phyloP scores from a whole-genome alignment of 805 yeast genomes.

The Jamesozyma hellenica region DNA sequence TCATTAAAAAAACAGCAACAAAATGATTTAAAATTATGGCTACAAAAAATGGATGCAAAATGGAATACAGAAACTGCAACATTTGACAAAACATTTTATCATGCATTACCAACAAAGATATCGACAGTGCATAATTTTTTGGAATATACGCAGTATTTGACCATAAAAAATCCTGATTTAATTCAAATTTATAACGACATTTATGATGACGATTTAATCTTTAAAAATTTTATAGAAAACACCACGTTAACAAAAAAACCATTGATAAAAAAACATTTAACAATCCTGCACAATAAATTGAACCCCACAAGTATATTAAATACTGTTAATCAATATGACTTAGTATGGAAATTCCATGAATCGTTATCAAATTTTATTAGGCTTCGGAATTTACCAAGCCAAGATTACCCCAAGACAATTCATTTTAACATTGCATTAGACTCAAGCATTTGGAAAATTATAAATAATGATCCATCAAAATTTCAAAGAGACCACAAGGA shows the following conservation, averaged over 20 bases:
- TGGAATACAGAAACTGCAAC: slow-evolving; percentile 13
- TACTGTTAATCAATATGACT: slow-evolving; percentile 30
- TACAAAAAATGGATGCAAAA: slow-evolving; percentile 21
- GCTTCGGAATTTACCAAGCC: slow-evolving; percentile 27
- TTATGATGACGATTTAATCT: slow-evolving; percentile 23
- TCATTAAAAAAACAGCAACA: slow-evolving; percentile 18
- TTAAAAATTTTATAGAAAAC: slow-evolving; percentile 20
- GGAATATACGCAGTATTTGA: slow-evolving; percentile 17
- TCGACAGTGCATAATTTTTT: slow-evolving; percentile 17
- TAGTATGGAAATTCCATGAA: slow-evolving; percentile 37
- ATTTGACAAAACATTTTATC: neutral
- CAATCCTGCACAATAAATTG: slow-evolving; percentile 11
- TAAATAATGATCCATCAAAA: slow-evolving; percentile 4
- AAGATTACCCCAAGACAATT: slow-evolving; percentile 7
- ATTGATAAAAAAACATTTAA: slow-evolving; percentile 13
- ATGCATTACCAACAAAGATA: slow-evolving; percentile 14
- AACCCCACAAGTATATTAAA: slow-evolving; percentile 22
- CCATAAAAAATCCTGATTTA: slow-evolving; percentile 16
- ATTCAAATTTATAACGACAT: slow-evolving; percentile 16
- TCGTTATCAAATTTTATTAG: slow-evolving; percentile 28
- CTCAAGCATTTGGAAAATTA: slow-evolving; percentile 8
- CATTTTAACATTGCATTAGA: slow-evolving; percentile 13
- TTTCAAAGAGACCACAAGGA: slow-evolving; percentile 17
- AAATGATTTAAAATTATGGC: slow-evolving; percentile 19
- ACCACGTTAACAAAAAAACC: slow-evolving; percentile 20